Base-by-base conservation (phyloP, 768 basidiomycete genomes). In the Dictyophora rubrovolvata region DNA sequence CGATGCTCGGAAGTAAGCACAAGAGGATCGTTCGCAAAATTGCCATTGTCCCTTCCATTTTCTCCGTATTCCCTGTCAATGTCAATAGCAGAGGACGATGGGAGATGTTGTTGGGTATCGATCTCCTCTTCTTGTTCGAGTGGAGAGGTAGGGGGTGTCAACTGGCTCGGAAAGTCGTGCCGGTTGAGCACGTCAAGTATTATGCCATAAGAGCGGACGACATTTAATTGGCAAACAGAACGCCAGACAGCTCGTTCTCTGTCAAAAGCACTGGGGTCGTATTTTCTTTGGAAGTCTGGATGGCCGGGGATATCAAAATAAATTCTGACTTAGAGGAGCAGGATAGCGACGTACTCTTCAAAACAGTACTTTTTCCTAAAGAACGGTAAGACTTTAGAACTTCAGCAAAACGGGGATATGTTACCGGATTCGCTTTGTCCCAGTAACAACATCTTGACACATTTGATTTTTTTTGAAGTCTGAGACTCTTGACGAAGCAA, bases 341-440 rank as follows among this genome's bases (percentile, higher is more conserved):
- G 4, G 42, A 42, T 42, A 28, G 5, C 17, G 51, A 28, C 28
- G 4, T n/a, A 58, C 56, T 58, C 37, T 58, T 58, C 12, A 58
- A 20, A n/a, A 58, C 56, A 35, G 56, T 58, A 22, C 56, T 58
- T 42, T 58, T 58, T 9, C 56, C 55, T 48, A 53, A 54, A 60
- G 34, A 21, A 5, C 21, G 37, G 37, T 56, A 21, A 56, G 46
- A 58, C 21, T 56, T 57, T 59, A 56, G 59, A 34, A 55, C 35
- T 52, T 33, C 6, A 57, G 34, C 65, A 63, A 64, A 35, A 46
- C 14, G n/a, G 56, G 21, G 9, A 76, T 3, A 83, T 83, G 67
- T 87, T 86, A 84, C 87, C 87, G 7, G 84, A 87, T 74, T 91
- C 88, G 73, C 85, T 88, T 75, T 90, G 89, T 7, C 89, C 89